phyloP scores from a whole-genome alignment of 1,284 basidiomycete species.

The Athelia sp. region DNA sequence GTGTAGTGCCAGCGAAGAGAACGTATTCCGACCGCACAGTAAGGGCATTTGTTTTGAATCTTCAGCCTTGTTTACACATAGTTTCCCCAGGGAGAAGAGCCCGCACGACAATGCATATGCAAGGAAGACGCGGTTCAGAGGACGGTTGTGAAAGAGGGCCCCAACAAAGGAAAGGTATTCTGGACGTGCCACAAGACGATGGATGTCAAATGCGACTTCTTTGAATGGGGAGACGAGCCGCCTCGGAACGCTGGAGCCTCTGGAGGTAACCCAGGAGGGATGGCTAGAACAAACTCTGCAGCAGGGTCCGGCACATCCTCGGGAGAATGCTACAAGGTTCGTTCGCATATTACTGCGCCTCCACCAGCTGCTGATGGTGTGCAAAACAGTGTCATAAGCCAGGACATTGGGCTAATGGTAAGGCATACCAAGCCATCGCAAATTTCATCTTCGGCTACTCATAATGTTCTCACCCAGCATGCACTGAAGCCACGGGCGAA shows the following conservation, averaged over 20 bases:
- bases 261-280: background rate
- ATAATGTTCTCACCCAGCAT: constrained; percentile 26
- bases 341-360: constrained; percentile 1
- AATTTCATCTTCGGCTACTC: background rate
- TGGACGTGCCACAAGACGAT: constrained; percentile 69
- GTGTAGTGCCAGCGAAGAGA: constrained; percentile 50
- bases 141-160: constrained; percentile 60
- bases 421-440: constrained; percentile 7
- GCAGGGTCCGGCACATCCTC: constrained; percentile 12
- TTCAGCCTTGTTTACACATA: background rate
- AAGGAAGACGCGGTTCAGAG: constrained; percentile 56
- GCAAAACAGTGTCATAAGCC: constrained; percentile 38
- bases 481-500: constrained; percentile 31
- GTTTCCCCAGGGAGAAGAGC: constrained; percentile 9
- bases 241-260: constrained; percentile 16
- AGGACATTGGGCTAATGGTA: constrained; percentile 62
- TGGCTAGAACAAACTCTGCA: background rate
- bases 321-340: constrained; percentile 38
- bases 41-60: constrained; percentile 3
- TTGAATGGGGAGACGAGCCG: constrained; percentile 78
- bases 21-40: constrained; percentile 10
- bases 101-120: constrained; percentile 62
- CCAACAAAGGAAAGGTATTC: constrained; percentile 74
- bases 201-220: constrained; percentile 65
- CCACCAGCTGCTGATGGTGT: constrained; percentile 2